Percentiles rank a stretch among this genome's conserved stretches.
Conservation (phyloP, 768 basidiomycete genomes). For the Scleroderma bovista region DNA sequence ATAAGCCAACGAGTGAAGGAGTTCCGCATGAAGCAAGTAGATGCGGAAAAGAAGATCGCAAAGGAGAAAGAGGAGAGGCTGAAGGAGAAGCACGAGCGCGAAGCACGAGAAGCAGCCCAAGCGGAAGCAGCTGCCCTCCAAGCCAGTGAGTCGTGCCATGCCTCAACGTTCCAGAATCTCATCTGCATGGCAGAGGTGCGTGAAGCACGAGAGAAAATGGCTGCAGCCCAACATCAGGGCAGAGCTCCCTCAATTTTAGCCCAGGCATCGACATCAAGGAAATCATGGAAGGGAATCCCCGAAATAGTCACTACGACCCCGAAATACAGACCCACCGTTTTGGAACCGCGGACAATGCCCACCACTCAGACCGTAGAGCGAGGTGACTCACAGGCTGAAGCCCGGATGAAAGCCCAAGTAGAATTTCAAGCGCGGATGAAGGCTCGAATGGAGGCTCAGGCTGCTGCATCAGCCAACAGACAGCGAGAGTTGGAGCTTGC, state of each 20-base stretch:
- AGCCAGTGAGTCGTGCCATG: slow-evolving; percentile 38
- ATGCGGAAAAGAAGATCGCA: slow-evolving; percentile 62
- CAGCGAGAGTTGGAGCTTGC: neutral
- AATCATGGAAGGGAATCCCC: neutral
- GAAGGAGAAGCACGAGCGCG: slow-evolving; percentile 34
- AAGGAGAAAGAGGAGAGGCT: slow-evolving; percentile 78
- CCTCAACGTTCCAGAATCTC: slow-evolving; percentile 7
- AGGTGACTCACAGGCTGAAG: neutral
- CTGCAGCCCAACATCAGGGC: slow-evolving; percentile 45
- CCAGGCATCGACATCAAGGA: neutral
- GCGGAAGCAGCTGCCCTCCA: slow-evolving; percentile 35
- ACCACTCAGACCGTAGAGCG: neutral
- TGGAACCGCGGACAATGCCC: neutral
- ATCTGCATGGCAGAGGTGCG: slow-evolving; percentile 39
- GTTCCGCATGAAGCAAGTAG: slow-evolving; percentile 52
- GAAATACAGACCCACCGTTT: neutral
- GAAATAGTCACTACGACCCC: neutral
- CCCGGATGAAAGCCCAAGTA: neutral
- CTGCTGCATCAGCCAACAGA: neutral
- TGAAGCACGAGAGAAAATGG: slow-evolving; percentile 52
- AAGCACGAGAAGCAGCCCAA: slow-evolving; percentile 12
- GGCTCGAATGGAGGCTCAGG: neutral
- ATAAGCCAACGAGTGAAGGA: slow-evolving; percentile 58
- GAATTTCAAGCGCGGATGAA: slow-evolving; percentile 1
- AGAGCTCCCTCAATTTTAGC: slow-evolving; percentile 13